Conservation (phyloP, 2,329 filamentous ascomycete genomes). For the Sclerotinia glacialis region DNA sequence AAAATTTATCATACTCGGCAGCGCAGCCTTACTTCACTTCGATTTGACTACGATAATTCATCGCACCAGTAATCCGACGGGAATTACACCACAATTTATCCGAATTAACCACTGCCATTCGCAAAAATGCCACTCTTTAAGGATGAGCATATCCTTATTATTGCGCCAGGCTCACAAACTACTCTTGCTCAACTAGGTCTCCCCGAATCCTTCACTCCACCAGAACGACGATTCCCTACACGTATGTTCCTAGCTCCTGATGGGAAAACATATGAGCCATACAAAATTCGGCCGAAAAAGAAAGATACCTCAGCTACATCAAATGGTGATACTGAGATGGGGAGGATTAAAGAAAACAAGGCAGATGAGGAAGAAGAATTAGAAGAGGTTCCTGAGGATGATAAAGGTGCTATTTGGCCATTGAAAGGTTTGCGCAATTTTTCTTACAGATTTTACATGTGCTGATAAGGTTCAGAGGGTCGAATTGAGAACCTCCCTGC, state of each 20-base stretch:
- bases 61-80: background rate
- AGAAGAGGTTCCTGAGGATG: conserved; percentile 60
- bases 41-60: background rate
- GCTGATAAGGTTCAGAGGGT: conserved; percentile 53
- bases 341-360: conserved; percentile 37
- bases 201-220: conserved; percentile 64
- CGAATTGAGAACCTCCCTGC: conserved; percentile 87
- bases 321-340: conserved; percentile 40
- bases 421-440: conserved; percentile 52
- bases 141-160: conserved; percentile 41
- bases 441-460: conserved; percentile 15
- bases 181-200: conserved; percentile 40
- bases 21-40: background rate
- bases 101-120: background rate
- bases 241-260: conserved; percentile 87
- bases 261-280: conserved; percentile 75
- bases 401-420: conserved; percentile 87
- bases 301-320: conserved; percentile 41
- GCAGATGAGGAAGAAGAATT: conserved; percentile 56
- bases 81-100: background rate
- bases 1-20: background rate
- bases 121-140: conserved; percentile 37
- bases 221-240: conserved; percentile 80
- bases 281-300: conserved; percentile 68
- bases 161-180: conserved; percentile 46